Evolutionary conservation across 1,139 yeast species (phyloP).

Genomic region (Arxiozyma bovina): DNA sequence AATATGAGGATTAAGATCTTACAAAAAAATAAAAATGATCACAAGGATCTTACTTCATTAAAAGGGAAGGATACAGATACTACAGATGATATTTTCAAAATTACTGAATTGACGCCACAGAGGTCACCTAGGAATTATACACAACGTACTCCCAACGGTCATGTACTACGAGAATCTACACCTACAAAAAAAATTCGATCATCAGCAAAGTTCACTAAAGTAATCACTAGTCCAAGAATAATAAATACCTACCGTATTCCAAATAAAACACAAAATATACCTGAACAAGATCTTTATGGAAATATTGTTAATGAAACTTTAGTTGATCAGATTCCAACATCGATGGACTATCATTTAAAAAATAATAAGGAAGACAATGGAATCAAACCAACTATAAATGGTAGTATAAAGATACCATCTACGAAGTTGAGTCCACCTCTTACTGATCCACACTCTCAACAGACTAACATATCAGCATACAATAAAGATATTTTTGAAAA

Average conservation of each 20-base stretch:
- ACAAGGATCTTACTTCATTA: not conserved
- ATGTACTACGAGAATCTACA: not conserved
- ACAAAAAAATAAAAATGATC: not conserved
- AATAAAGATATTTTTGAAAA: not conserved
- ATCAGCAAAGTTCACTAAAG: slow-evolving; percentile 1
- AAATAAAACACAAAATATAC: not conserved
- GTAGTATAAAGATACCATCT: not conserved
- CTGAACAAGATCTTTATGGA: not conserved
- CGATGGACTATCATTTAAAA: slow-evolving; percentile 24
- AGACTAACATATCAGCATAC: not conserved
- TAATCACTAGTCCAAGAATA: slow-evolving; percentile 2
- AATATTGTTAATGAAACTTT: slow-evolving; percentile 28
- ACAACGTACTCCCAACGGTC: not conserved
- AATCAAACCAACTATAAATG: not conserved
- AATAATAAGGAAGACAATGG: slow-evolving; percentile 3
- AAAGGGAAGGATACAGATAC: not conserved
- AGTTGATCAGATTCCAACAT: slow-evolving; percentile 28
- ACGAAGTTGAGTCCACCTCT: not conserved
- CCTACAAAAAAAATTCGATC: not conserved
- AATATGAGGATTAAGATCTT: not conserved
- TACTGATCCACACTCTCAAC: not conserved
- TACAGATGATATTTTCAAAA: slow-evolving; percentile 1
- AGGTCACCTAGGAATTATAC: not conserved
- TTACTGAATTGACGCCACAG: not conserved
- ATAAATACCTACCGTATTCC: not conserved